Evolutionary conservation across 495 filamentous ascomycete species (phyloP).

Genomic region (Pyrenopolyporus hunteri): DNA sequence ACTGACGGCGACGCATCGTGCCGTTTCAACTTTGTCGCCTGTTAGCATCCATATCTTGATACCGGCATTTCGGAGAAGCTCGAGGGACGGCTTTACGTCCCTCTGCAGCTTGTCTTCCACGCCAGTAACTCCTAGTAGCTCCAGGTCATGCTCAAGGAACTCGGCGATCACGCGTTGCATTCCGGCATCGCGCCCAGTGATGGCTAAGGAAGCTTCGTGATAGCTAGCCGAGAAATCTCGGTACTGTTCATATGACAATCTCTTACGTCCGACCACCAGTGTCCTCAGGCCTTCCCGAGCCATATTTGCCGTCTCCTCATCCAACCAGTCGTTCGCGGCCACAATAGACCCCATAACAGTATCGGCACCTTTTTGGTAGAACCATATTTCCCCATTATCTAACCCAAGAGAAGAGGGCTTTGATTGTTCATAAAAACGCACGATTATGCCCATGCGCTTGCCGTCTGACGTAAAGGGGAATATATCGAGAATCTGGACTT

Average conservation of each 20-base stretch:
- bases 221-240: slow-evolving; percentile 76
- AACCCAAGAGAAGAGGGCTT: slow-evolving; percentile 49
- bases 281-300: slow-evolving; percentile 94
- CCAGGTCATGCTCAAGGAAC: slow-evolving; percentile 85
- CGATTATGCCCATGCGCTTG: slow-evolving; percentile 98
- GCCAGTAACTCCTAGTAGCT: slow-evolving; percentile 93
- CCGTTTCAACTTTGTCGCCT: slow-evolving; percentile 98
- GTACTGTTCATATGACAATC: slow-evolving; percentile 76
- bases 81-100: slow-evolving; percentile 92
- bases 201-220: slow-evolving; percentile 77
- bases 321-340: slow-evolving; percentile 94
- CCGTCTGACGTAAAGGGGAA: slow-evolving; percentile 98
- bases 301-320: slow-evolving; percentile 99
- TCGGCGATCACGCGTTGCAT: slow-evolving; percentile 81
- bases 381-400: slow-evolving; percentile 82
- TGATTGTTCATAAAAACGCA: slow-evolving; percentile 71
- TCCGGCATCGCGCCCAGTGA: slow-evolving; percentile 77
- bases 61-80: slow-evolving; percentile 95
- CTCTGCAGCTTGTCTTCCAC: slow-evolving; percentile 96
- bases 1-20: slow-evolving; percentile 92
- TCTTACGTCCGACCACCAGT: slow-evolving; percentile 88
- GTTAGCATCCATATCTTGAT: slow-evolving; percentile 99
- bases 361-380: slow-evolving; percentile 98
- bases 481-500: slow-evolving; percentile 88
- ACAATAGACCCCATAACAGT: slow-evolving; percentile 97